Base-by-base conservation (phyloP, 2,329 filamentous ascomycete genomes). In the Colletotrichum graminicola region DNA sequence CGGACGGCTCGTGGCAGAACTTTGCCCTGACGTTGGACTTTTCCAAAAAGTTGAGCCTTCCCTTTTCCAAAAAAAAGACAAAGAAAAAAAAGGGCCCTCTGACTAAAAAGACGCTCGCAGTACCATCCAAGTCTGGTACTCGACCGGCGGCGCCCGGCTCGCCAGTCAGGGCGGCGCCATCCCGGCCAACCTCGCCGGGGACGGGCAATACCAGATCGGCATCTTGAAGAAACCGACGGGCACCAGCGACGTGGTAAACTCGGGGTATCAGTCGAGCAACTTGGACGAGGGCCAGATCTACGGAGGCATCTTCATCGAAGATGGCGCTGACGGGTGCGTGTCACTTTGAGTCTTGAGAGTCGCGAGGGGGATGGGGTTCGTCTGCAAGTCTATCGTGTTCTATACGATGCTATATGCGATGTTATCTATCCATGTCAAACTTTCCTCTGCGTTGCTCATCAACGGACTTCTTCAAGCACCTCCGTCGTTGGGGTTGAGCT, bases 211-310 rank as follows among this genome's bases (percentile, higher is more conserved):
- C 78, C 88, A 90, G 78, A 82, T 90, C 41, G 88, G 88, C 59
- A 83, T 90, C 26, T 79, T 90, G 71, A 90, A 90, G 85, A 89
- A 85, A 77, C 84, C 83, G 1, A 85, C 83, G 0, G 88, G 84
- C 75, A 87, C 76, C 77, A 83, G 73, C 75, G 84, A 88, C 69
- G 84, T 87, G 16, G 84, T 85, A 59, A 85, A 86, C 76, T 77
- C 82, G 43, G 86, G 85, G 4, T 87, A 81, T 73, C 85, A 88
- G 75, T 80, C 83, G 75, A 80, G 75, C 23, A 81, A 81, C 11
- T 78, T 87, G 36, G 78, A 85, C 68, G 86, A 88, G 73, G 85
- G 86, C 0, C 79, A 85, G 73, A 84, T 86, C 32, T 88, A 86
- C 74, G 84, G 85, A 11, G 84, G 85, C 2, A 77, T 87, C 36